phyloP scores from a whole-genome alignment of 306 rosid species.

The Vigna trinervia region DNA sequence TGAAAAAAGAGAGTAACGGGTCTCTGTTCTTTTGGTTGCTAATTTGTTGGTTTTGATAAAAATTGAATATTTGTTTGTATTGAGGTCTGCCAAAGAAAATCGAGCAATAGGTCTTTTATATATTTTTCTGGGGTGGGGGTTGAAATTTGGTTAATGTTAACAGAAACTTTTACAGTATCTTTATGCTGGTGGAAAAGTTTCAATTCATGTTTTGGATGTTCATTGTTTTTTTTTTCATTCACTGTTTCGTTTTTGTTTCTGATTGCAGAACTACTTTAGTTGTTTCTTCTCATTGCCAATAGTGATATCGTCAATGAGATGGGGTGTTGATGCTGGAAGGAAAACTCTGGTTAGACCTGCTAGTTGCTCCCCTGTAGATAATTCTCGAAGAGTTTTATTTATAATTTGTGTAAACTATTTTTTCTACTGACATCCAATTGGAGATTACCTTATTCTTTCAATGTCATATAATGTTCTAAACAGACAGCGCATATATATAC shows the following conservation, averaged over 20 bases:
- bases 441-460: neutral
- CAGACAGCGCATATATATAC: neutral
- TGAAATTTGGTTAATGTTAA: neutral
- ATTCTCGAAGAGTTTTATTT: slow-evolving; percentile 30
- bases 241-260: slow-evolving; percentile 24
- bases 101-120: neutral
- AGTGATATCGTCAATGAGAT: slow-evolving; percentile 96
- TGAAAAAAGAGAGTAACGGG: slow-evolving; percentile 21
- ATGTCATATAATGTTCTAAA: neutral
- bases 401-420: neutral
- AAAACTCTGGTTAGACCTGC: slow-evolving; percentile 79
- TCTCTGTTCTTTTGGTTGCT: neutral
- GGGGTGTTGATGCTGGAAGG: slow-evolving; percentile 94
- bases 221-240: neutral
- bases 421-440: neutral
- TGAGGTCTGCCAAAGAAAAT: slow-evolving; percentile 16
- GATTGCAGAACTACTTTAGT: slow-evolving; percentile 86
- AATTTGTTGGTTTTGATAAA: neutral
- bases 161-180: neutral
- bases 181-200: slow-evolving; percentile 2
- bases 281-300: slow-evolving; percentile 93
- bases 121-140: neutral
- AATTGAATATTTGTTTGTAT: slow-evolving; percentile 26
- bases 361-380: slow-evolving; percentile 14
- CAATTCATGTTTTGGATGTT: neutral